phyloP scores from a whole-genome alignment of 805 yeast genomes.

The Zygosaccharomyces rouxii region DNA sequence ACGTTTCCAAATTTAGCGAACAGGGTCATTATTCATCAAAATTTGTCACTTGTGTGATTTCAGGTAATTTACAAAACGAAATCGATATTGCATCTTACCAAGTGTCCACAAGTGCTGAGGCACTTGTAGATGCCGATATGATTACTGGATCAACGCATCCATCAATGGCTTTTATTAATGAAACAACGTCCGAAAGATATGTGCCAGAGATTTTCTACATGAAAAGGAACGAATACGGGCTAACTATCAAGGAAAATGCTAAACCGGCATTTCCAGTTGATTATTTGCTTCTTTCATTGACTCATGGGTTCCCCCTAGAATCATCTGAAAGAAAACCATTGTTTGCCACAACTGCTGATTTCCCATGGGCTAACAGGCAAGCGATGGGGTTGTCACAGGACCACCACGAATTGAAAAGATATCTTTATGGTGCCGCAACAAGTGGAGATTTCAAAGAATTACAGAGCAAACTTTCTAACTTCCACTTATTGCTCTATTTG shows the following conservation, averaged over 20 bases:
- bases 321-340: constrained; percentile 16
- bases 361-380: constrained; percentile 78
- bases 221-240: constrained; percentile 79
- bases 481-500: constrained; percentile 68
- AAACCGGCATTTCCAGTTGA: constrained; percentile 94
- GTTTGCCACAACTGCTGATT: constrained; percentile 44
- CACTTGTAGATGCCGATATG: constrained; percentile 78
- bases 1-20: constrained; percentile 57
- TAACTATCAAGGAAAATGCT: constrained; percentile 82
- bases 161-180: constrained; percentile 73
- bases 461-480: constrained; percentile 51
- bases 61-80: constrained; percentile 85
- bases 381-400: constrained; percentile 73
- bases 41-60: constrained; percentile 86
- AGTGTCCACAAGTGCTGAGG: constrained; percentile 83
- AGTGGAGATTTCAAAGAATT: constrained; percentile 33
- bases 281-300: constrained; percentile 74
- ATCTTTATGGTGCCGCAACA: constrained; percentile 37
- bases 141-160: constrained; percentile 89
- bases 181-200: constrained; percentile 66
- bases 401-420: constrained; percentile 47
- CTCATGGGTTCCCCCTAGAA: constrained; percentile 84
- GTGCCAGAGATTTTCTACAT: constrained; percentile 93
- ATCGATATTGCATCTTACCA: constrained; percentile 91
- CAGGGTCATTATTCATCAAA: constrained; percentile 73